phyloP scores from a whole-genome alignment of 1,284 basidiomycete genomes.

The Apiotrichum siamense region DNA sequence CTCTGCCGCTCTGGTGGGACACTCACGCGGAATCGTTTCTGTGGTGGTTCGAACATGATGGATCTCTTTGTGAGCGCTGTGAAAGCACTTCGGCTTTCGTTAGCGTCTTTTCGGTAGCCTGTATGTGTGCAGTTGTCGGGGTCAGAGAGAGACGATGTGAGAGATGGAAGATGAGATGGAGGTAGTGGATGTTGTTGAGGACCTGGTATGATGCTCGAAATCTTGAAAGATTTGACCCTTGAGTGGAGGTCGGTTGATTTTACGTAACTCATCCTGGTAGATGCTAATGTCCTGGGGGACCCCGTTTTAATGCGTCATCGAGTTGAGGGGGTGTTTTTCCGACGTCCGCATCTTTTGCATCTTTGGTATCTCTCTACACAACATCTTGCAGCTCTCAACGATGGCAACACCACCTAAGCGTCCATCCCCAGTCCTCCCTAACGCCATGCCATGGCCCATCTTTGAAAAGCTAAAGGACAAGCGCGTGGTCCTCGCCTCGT shows the following conservation, averaged over 20 bases:
- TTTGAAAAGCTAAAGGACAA: slow-evolving; percentile 64
- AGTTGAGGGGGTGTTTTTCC: no score
- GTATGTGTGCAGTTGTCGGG: background rate
- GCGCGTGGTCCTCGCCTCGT: slow-evolving; percentile 75
- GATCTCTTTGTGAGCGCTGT: background rate
- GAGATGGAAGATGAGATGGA: background rate
- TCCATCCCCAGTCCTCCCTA: slow-evolving; percentile 55
- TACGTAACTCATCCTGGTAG: no score
- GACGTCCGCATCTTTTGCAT: background rate
- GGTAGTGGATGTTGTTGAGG: background rate
- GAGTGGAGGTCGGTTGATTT: background rate
- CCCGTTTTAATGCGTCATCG: no score
- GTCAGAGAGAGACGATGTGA: background rate
- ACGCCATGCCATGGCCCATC: slow-evolving; percentile 65
- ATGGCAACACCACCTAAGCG: slow-evolving; percentile 12
- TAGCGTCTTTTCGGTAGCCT: background rate
- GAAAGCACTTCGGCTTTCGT: background rate
- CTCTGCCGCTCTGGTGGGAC: background rate
- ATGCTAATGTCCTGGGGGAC: no score
- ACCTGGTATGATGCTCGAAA: background rate
- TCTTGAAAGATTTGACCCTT: background rate
- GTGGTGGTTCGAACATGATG: slow-evolving; percentile 38
- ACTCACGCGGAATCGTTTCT: slow-evolving; percentile 40
- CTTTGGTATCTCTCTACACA: background rate
- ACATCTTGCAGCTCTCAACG: background rate